phyloP scores from a whole-genome alignment of 2,329 filamentous ascomycete genomes.

The Acarospora socialis region DNA sequence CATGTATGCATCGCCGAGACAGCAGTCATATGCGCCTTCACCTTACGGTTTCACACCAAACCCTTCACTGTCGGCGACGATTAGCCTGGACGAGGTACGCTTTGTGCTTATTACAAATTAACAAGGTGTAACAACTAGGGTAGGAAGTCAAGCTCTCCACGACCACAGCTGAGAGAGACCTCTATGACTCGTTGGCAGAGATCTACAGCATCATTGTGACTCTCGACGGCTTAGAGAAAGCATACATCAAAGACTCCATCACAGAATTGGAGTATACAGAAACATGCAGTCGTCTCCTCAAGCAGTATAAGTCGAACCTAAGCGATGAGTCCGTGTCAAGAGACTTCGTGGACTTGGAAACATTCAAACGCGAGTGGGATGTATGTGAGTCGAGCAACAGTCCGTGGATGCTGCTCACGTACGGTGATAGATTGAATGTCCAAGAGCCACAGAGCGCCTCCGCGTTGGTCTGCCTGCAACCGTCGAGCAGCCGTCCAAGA shows the following conservation, averaged over 20 bases:
- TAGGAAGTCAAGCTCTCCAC: constrained; percentile 88
- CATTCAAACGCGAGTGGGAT: constrained; percentile 85
- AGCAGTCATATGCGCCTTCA: constrained; percentile 71
- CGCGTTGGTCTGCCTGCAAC: constrained; percentile 88
- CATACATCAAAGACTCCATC: constrained; percentile 90
- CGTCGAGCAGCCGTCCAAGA: constrained; percentile 43
- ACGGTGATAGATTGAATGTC: constrained; percentile 64
- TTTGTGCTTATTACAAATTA: constrained; percentile 8
- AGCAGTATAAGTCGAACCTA: constrained; percentile 92
- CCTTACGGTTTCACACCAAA: constrained; percentile 87
- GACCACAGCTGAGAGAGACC: constrained; percentile 74
- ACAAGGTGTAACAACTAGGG: constrained; percentile 8
- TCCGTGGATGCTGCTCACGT: not conserved
- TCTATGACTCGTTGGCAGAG: constrained; percentile 91
- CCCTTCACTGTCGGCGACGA: constrained; percentile 66
- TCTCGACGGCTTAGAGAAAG: constrained; percentile 87
- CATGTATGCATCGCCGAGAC: constrained; percentile 33
- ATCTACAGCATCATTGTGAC: constrained; percentile 97
- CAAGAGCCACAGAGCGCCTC: constrained; percentile 81
- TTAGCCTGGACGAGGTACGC: constrained; percentile 78
- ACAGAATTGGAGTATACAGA: constrained; percentile 88
- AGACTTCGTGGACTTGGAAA: constrained; percentile 76
- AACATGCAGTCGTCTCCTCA: constrained; percentile 81
- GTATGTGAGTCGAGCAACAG: constrained; percentile 37
- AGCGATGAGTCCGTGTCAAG: constrained; percentile 81